Evolutionary conservation across 1,284 basidiomycete genomes (phyloP).

Genomic region (Rhodotorula glutinis): DNA sequence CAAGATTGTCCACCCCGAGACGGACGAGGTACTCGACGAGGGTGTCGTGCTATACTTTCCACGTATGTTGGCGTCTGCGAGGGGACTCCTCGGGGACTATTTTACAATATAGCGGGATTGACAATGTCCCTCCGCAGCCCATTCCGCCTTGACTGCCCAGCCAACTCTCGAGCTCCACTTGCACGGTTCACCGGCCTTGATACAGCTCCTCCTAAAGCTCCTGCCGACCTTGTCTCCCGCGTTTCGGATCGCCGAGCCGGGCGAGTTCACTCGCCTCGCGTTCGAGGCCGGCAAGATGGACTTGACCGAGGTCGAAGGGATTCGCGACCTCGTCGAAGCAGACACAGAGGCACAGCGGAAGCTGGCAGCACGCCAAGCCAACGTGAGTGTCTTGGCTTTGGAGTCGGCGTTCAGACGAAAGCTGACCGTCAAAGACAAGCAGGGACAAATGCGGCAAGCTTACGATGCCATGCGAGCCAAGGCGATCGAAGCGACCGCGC

Average conservation of each 20-base stretch:
- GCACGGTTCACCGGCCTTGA: conserved; percentile 78
- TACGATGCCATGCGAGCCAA: conserved; percentile 64
- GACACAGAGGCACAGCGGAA: conserved; percentile 77
- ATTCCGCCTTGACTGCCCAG: conserved; percentile 68
- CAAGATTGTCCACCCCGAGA: conserved; percentile 63
- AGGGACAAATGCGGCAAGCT: conserved; percentile 61
- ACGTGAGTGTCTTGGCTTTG: conserved; percentile 51
- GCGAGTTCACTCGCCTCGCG: conserved; percentile 81
- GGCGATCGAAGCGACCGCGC: conserved; percentile 67
- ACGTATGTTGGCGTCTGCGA: conserved; percentile 52
- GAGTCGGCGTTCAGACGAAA: neutral
- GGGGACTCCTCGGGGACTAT: too few species aligned
- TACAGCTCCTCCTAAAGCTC: conserved; percentile 64
- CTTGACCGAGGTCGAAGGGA: conserved; percentile 76
- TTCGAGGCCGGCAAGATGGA: conserved; percentile 74
- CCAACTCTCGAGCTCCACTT: conserved; percentile 80
- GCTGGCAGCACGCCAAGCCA: conserved; percentile 64
- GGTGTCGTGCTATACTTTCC: conserved; percentile 76
- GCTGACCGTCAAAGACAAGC: neutral
- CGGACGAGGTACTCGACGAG: conserved; percentile 67
- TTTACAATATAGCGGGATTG: too few species aligned
- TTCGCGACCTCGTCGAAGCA: conserved; percentile 76
- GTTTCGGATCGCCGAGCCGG: conserved; percentile 69
- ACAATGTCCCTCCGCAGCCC: conserved; percentile 14
- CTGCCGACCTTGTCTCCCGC: conserved; percentile 60